Base-by-base conservation (phyloP, 129 eudicot species). In the Arctium lappa region DNA sequence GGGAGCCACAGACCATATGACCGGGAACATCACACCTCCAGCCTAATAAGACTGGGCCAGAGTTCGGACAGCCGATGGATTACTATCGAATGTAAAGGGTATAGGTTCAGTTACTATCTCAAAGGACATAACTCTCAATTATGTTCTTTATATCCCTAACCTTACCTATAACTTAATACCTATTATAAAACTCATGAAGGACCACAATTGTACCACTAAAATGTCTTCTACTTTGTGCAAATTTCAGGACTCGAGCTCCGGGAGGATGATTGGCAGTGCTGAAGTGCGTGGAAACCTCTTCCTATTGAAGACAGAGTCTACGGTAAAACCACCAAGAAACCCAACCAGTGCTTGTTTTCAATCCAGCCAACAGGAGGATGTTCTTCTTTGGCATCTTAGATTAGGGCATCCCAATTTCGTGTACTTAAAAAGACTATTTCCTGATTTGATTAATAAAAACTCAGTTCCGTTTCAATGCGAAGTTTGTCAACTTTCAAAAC, bases 241-340 rank as follows among this genome's bases (percentile, higher is more conserved):
- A 4, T 73, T 73, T 73, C 77, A 38, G 77, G 60, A 5, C 32
- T 39, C 27, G 34, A 16, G 0, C 31, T 15, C 60, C 3, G 60
- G 77, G 77, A 73, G 38, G 77, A 73, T 27, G 77, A 22, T 73
- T 73, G 77, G 60, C 60, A 39, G 77, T 73, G 77, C 77, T 73
- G 39, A 73, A 27, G 32, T 27, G 2, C 1, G 5, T 2, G 33
- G 31, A 13, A 48, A 27, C 8, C 77, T 73, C 60, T 73, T 36
- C 33, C 34, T 16, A 30, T 1, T 72, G 30, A 16, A 63, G 30
- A 27, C 70, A 15, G 15, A 56, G 70, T 63, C 30, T 27, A 27
- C 5, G 7, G 6, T 16, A 4, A 0, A n/a, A 15, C 10, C 46
- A 8, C 5, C 60, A 40, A 40, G 46, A 40, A 40, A 40, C 46